These are phyloP conservation scores for Phytophthora pluvialis DNA, from an alignment of 352 stramenopile genomes.

Conservation along the genomic window DNA sequence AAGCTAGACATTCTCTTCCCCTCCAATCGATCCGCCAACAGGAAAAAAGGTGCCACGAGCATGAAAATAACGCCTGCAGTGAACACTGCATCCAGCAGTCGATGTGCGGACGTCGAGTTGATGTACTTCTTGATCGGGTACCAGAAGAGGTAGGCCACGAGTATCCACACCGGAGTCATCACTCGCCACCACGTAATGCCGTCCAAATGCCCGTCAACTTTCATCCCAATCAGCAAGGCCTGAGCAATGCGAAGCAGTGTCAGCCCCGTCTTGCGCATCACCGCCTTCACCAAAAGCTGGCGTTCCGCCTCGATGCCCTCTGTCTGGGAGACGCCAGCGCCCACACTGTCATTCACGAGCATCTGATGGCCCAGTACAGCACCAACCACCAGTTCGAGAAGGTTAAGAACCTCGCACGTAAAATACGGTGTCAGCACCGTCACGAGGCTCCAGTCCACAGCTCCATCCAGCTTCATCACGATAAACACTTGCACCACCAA, in stretches of 20 bases:
- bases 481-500: constrained; percentile 77
- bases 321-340: constrained; percentile 54
- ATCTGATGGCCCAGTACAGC: constrained; percentile 61
- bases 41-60: constrained; percentile 72
- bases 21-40: constrained; percentile 66
- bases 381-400: constrained; percentile 62
- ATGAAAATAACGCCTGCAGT: constrained; percentile 51
- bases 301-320: constrained; percentile 64
- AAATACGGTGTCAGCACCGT: constrained; percentile 77
- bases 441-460: constrained; percentile 61
- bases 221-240: constrained; percentile 61
- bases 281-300: constrained; percentile 39
- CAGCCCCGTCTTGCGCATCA: constrained; percentile 46
- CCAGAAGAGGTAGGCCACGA: constrained; percentile 58
- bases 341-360: constrained; percentile 63
- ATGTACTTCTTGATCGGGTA: constrained; percentile 62
- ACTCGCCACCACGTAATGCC: constrained; percentile 72
- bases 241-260: constrained; percentile 55
- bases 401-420: constrained; percentile 63
- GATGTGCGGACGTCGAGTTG: constrained; percentile 43
- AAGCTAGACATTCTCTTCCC: constrained; percentile 70
- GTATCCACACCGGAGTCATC: constrained; percentile 76
- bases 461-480: constrained; percentile 74
- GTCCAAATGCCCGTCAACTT: constrained; percentile 60
- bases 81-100: constrained; percentile 53